Evolutionary conservation across 345 rosid species (phyloP), one percentile per base, ranked within the genome.

Genomic region (Hibiscus mutabilis): DNA sequence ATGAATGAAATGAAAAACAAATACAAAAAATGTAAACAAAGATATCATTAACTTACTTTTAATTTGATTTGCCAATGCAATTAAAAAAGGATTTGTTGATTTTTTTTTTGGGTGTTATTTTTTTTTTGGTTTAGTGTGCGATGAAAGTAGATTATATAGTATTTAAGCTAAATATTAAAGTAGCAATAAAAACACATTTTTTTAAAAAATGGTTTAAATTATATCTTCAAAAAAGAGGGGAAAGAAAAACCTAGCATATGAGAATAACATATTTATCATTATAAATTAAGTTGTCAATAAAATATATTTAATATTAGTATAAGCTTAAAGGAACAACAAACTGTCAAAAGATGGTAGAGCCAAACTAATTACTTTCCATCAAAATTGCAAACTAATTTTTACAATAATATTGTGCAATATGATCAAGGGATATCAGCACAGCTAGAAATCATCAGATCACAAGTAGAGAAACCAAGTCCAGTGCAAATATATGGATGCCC

Each of bases 381-480:
- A 74, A 72, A 31, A 51, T 58, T 42, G 75, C 68, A 42, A 67
- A 70, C 57, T 37, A 35, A 69, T 62, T 47, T 66, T 42, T 71
- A 75, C 56, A 52, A 51, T 44, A 44, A 40, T 33, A 73, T 72
- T 74, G 21, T 33, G 63, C 22, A 19, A 72, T 14, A n/a, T 27
- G 52, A 60, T 25, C 18, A 49, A 62, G 60, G 64, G 40, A 46
- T 29, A 63, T 60, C 6, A 15, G 18, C 35, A 40, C 14, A n/a
- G 59, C 21, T 8, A 2, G 27, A 55, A 19, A 19, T 14, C 52
- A 22, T 37, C 46, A 51, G 64, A 57, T 3, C 25, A 11, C 47
- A 56, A 16, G 47, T 40, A 44, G 16, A 52, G 18, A 14, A 51
- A 63, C 27, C 51, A 33, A 62, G 66, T 52, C n/a, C 19, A 44